Evolutionary conservation across 306 rosid genomes (phyloP).

Genomic region (Ochetophila trinervis): DNA sequence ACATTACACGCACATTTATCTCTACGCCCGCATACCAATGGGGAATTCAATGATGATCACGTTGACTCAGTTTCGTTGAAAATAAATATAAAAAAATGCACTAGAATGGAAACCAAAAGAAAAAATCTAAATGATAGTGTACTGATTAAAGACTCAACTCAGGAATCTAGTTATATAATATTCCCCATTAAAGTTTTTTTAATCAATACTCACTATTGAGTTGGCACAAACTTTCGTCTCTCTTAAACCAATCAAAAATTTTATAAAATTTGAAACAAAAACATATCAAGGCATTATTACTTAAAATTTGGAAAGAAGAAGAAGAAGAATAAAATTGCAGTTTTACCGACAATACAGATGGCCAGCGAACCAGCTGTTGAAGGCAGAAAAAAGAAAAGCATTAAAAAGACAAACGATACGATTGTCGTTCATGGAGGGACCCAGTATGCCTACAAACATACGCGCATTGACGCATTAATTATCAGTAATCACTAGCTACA

Average conservation of each 20-base stretch:
- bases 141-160: not conserved
- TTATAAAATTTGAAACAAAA: too few species aligned
- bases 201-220: too few species aligned
- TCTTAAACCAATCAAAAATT: too few species aligned
- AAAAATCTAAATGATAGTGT: not conserved
- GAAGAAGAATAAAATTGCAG: not conserved
- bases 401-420: not conserved
- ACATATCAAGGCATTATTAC: not conserved
- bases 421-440: not conserved
- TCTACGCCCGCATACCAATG: slow-evolving; percentile 5
- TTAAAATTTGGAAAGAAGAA: not conserved
- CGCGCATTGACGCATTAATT: too few species aligned
- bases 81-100: not conserved
- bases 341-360: slow-evolving; percentile 20
- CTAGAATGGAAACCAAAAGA: not conserved
- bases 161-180: too few species aligned
- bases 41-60: not conserved
- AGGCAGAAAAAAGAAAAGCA: not conserved
- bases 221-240: too few species aligned
- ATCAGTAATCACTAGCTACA: too few species aligned
- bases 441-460: too few species aligned
- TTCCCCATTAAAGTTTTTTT: too few species aligned
- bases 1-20: not conserved
- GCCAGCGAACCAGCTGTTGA: slow-evolving; percentile 14
- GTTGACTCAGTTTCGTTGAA: not conserved